Evolutionary conservation across 2,329 filamentous ascomycete species (phyloP), one percentile per base, ranked within the genome.

Genomic region (Phialophora tarda): DNA sequence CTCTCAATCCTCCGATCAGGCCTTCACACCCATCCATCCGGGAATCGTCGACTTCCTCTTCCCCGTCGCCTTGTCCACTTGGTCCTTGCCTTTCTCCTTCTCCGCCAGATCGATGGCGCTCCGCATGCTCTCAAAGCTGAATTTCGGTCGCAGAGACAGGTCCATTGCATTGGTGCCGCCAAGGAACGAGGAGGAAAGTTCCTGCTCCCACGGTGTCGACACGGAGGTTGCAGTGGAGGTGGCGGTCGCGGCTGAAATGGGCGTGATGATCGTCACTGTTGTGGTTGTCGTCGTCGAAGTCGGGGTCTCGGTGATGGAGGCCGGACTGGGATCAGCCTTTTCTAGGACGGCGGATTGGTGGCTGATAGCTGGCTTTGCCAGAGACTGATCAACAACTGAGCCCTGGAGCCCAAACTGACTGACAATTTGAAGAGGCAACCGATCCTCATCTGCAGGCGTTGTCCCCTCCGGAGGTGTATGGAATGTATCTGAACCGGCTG

Each of bases 401-500:
- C 5, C 48, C 21, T 23, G 14, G 23, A 8, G 24, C 7, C 4
- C n/a, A 50, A 14, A 6, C 7, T 50, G 47, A 50, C 21, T 51
- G 21, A 23, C 21, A 28, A 6, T 23, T 21, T 44, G 17, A 44
- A 21, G 48, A n/a, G 48, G 14, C n/a, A 3, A 12, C 11, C 26
- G 48, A 32, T 53, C 10, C 60, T 59, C 24, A 38, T 14, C 17
- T 32, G 54, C 54, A 21, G 62, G 67, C 5, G 57, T 63, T 4
- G 59, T 50, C 6, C 51, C 55, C 17, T 38, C 47, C n/a, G 24
- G 14, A 4, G 68, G 65, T 8, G 61, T 69, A 38, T 53, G 59
- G 47, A 65, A 66, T 8, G 8, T 55, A 23, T 67, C 62, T 8
- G 62, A 54, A n/a, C 51, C 59, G 0, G 57, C 57, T 24, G 5